Evolutionary conservation across 352 stramenopile species (phyloP).

Genomic region (Globisporangium radiosum): DNA sequence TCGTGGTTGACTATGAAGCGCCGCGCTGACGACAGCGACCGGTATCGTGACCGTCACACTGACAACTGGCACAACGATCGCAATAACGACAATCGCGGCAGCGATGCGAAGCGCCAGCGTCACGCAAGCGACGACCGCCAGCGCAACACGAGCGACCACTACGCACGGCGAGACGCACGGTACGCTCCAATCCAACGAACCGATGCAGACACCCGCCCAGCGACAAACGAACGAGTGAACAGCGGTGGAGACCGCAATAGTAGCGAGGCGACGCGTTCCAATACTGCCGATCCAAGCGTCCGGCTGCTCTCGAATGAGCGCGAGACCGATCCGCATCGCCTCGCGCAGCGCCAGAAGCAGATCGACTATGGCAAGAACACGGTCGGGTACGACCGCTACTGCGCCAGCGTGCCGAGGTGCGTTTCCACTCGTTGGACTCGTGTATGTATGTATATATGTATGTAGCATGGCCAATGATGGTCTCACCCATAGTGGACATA

Average conservation of each 20-base stretch:
- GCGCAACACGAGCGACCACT: neutral
- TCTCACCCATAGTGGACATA: too few relatives aligned
- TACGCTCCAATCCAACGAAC: neutral
- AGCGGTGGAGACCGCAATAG: neutral
- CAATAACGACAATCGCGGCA: neutral
- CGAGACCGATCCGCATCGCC: conserved; percentile 70
- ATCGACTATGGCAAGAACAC: conserved; percentile 92
- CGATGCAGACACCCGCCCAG: neutral
- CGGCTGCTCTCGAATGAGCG: conserved; percentile 49
- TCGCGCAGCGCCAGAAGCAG: conserved; percentile 90
- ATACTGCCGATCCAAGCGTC: conserved; percentile 11
- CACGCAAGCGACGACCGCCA: neutral
- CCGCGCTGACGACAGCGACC: neutral
- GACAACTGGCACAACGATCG: neutral
- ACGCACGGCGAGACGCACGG: neutral
- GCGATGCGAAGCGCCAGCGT: conserved; percentile 5
- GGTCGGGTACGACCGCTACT: conserved; percentile 87
- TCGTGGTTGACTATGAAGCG: neutral
- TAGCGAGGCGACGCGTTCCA: neutral
- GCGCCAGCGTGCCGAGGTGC: conserved; percentile 48
- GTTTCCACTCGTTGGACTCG: neutral
- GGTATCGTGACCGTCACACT: too few relatives aligned
- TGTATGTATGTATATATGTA: neutral
- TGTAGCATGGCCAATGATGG: too few relatives aligned
- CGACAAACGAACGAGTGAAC: neutral